phyloP scores from a whole-genome alignment of 768 basidiomycete species.

The Tulasnella sp. region DNA sequence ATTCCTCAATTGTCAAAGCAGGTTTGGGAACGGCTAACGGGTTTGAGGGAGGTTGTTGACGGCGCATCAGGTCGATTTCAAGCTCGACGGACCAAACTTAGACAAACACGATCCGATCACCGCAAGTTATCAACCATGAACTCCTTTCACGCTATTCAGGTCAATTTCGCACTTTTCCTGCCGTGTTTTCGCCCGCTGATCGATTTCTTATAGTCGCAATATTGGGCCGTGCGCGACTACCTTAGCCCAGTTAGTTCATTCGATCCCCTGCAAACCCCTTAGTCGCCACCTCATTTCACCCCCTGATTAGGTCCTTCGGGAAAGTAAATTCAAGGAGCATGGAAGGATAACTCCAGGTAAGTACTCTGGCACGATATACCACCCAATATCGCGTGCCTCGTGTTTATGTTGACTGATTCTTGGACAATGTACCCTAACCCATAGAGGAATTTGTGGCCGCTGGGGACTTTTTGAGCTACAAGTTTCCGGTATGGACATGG shows the following conservation, averaged over 20 bases:
- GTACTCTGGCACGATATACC: slow-evolving; percentile 21
- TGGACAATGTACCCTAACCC: slow-evolving; percentile 13
- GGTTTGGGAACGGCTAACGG: slow-evolving; percentile 26
- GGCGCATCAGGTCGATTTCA: slow-evolving; percentile 4
- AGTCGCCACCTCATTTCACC: background rate
- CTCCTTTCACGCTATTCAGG: slow-evolving; percentile 21
- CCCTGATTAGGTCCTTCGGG: slow-evolving; percentile 66
- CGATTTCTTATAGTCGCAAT: slow-evolving; percentile 69
- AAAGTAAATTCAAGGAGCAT: slow-evolving; percentile 98
- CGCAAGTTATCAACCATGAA: slow-evolving; percentile 9
- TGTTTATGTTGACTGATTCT: background rate
- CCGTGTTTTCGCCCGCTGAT: slow-evolving; percentile 51
- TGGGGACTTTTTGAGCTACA: slow-evolving; percentile 93
- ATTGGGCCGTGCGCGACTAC: slow-evolving; percentile 89
- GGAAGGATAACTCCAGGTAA: slow-evolving; percentile 88
- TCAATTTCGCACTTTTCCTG: background rate
- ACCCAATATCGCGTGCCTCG: background rate
- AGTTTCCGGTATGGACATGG: slow-evolving; percentile 99
- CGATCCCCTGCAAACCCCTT: slow-evolving; percentile 3
- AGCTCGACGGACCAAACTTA: slow-evolving; percentile 7
- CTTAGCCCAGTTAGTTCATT: slow-evolving; percentile 64
- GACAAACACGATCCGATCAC: slow-evolving; percentile 8
- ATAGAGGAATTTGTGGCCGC: slow-evolving; percentile 96
- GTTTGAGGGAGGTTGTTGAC: slow-evolving; percentile 5
- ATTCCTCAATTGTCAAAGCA: slow-evolving; percentile 68